Evolutionary conservation across 257 asterid species (phyloP).

Genomic region (Rhazya stricta): DNA sequence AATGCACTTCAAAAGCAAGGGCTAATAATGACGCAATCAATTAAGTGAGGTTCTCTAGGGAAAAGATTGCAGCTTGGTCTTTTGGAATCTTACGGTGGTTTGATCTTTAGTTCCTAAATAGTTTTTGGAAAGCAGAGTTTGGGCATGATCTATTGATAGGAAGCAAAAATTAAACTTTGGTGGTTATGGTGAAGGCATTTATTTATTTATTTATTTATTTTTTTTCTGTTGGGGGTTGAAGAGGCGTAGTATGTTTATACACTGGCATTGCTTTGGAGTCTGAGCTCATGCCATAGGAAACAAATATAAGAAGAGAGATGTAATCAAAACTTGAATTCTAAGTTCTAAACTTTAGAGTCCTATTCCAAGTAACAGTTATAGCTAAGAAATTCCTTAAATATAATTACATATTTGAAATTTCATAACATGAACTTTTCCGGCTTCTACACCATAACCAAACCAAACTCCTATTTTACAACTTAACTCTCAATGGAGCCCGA

Average conservation of each 20-base stretch:
- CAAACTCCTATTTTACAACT: too few species aligned
- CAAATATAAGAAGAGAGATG: not conserved
- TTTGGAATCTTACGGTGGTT: not conserved
- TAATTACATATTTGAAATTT: too few species aligned
- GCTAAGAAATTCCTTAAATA: too few species aligned
- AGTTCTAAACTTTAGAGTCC: too few species aligned
- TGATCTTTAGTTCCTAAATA: not conserved
- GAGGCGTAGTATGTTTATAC: not conserved
- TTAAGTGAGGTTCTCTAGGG: not conserved
- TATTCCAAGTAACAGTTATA: too few species aligned
- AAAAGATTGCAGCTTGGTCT: not conserved
- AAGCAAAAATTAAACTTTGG: not conserved
- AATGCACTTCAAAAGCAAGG: not conserved
- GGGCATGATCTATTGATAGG: not conserved
- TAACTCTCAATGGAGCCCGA: too few species aligned
- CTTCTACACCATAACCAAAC: too few species aligned
- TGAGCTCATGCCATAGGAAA: not conserved
- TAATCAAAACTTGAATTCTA: too few species aligned
- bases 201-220: too few species aligned
- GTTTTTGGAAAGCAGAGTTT: not conserved
- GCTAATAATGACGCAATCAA: not conserved
- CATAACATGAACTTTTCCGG: too few species aligned
- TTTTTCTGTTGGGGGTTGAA: not conserved
- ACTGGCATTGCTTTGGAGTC: not conserved
- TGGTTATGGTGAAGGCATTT: not conserved